Percentiles rank a stretch among this genome's conserved stretches.
Conservation (phyloP, 371 early-diverging fungal genomes). For the Fennellomyces sp. region DNA sequence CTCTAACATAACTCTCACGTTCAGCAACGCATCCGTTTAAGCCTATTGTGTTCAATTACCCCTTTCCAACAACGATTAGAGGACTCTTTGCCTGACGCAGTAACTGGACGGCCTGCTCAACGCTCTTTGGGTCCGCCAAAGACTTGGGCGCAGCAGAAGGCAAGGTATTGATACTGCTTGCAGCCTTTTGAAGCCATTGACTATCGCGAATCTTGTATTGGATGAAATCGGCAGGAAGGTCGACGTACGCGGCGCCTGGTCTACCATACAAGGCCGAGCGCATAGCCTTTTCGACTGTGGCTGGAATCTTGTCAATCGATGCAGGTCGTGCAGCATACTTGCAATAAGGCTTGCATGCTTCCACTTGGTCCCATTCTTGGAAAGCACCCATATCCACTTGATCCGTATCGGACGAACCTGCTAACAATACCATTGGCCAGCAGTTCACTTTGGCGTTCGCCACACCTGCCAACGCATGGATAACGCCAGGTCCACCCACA, state of each 20-base stretch:
- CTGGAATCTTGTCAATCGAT: constrained; percentile 56
- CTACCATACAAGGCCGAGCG: constrained; percentile 60
- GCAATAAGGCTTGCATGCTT: constrained; percentile 63
- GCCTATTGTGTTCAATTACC: too few species aligned
- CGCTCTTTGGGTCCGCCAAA: constrained; percentile 44
- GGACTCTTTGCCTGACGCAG: constrained; percentile 60
- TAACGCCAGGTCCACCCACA: constrained; percentile 83
- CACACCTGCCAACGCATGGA: constrained; percentile 78
- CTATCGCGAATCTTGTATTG: constrained; percentile 45
- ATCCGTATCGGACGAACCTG: constrained; percentile 61
- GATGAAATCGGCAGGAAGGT: constrained; percentile 78
- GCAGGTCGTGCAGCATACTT: constrained; percentile 68
- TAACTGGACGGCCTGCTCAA: constrained; percentile 33
- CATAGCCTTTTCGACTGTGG: constrained; percentile 62
- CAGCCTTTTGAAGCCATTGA: constrained; percentile 19
- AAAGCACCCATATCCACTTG: constrained; percentile 74
- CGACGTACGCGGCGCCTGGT: constrained; percentile 77
- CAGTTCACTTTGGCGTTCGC: constrained; percentile 72
- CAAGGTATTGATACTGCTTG: constrained; percentile 14
- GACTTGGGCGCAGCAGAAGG: constrained; percentile 36
- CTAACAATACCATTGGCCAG: constrained; percentile 72
- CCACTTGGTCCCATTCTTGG: constrained; percentile 80
- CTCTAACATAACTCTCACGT: constrained; percentile 25
- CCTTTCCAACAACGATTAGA: constrained; percentile 79
- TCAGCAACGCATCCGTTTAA: too few species aligned